Percentiles rank a stretch among this genome's conserved stretches.
phyloP scores from a whole-genome alignment of 768 basidiomycete genomes.

The Boletus pseudopeckii region DNA sequence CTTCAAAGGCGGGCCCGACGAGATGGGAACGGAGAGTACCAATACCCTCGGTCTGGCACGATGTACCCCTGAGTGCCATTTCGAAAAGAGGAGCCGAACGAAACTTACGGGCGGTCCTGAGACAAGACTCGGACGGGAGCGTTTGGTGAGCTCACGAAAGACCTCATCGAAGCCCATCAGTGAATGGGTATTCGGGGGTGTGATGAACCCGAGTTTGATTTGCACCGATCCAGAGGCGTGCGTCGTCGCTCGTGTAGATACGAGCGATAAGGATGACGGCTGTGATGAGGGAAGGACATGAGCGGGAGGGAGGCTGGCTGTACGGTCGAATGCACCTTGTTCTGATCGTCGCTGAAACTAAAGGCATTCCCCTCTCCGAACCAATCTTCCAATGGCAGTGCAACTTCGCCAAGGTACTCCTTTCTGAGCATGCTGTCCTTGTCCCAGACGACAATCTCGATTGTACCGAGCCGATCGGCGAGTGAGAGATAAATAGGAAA shows the following conservation, averaged over 20 bases:
- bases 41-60: constrained; percentile 71
- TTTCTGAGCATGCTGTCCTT: constrained; percentile 79
- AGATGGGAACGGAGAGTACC: constrained; percentile 74
- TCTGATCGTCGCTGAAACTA: constrained; percentile 59
- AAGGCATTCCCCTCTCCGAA: constrained; percentile 46
- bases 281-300: constrained; percentile 20
- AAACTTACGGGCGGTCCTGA: constrained; percentile 72
- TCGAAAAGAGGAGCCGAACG: neutral
- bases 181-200: constrained; percentile 39
- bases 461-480: constrained; percentile 63
- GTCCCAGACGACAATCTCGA: constrained; percentile 93
- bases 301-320: neutral
- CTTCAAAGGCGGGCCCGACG: constrained; percentile 54
- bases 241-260: constrained; percentile 46
- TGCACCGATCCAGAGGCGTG: constrained; percentile 51
- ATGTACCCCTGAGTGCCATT: neutral
- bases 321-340: constrained; percentile 50
- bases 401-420: constrained; percentile 91
- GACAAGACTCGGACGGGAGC: constrained; percentile 62
- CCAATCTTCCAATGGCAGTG: constrained; percentile 79
- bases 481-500: constrained; percentile 80
- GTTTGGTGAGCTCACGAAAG: constrained; percentile 60
- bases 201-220: constrained; percentile 60
- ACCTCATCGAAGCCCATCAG: constrained; percentile 57
- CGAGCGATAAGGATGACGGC: constrained; percentile 45